These are phyloP conservation scores for Corylus avellana DNA, from an alignment of 306 rosid species.

Conservation along the genomic window DNA sequence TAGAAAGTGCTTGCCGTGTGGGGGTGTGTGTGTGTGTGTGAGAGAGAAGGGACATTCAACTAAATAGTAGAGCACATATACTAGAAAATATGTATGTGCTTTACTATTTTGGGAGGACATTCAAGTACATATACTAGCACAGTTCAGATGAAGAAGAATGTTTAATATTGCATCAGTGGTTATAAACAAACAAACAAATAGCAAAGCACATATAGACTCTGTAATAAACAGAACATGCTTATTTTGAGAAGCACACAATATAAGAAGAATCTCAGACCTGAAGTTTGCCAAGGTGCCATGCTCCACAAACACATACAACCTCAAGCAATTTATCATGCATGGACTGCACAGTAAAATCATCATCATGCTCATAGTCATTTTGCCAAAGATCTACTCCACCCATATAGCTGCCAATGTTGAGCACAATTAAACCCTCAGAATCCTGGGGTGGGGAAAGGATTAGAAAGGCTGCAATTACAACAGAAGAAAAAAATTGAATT, in stretches of 20 bases:
- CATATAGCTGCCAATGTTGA: conserved; percentile 83
- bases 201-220: background rate
- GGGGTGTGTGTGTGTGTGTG: background rate
- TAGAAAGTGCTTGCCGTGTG: background rate
- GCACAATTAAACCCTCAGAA: conserved; percentile 79
- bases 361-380: conserved; percentile 65
- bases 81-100: background rate
- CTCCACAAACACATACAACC: conserved; percentile 76
- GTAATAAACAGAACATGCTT: background rate
- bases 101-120: background rate
- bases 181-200: background rate
- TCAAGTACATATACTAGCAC: background rate
- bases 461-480: conserved; percentile 13
- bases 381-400: conserved; percentile 89
- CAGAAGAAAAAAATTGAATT: conserved; percentile 7
- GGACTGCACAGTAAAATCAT: conserved; percentile 58
- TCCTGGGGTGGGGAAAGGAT: conserved; percentile 44
- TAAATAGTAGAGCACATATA: background rate
- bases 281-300: conserved; percentile 86
- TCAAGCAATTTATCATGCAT: conserved; percentile 72
- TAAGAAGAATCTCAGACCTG: conserved; percentile 47
- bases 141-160: background rate
- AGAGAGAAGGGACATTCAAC: background rate
- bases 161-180: background rate
- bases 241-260: conserved; percentile 6